A percentile compares a stretch with the other conserved stretches of the same genome.
Conservation (phyloP, 306 rosid genomes). For the Corylus heterophylla region DNA sequence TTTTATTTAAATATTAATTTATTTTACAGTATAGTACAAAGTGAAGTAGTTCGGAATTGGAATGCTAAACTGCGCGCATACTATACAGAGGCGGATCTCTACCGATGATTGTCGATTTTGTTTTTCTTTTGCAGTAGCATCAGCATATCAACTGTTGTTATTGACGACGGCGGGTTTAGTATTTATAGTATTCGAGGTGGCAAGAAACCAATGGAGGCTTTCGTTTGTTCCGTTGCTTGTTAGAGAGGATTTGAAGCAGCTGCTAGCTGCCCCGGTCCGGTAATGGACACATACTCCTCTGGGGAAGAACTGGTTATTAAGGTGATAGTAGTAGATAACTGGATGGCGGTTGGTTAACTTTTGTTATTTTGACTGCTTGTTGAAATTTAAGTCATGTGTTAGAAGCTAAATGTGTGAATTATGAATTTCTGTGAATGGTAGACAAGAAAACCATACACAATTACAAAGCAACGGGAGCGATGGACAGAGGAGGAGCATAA, state of each 20-base stretch:
- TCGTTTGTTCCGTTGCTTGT: conserved; percentile 53
- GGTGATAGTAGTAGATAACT: conserved; percentile 43
- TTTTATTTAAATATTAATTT: neutral
- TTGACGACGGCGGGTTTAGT: conserved; percentile 54
- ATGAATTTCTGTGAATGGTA: conserved; percentile 35
- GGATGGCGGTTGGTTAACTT: conserved; percentile 1
- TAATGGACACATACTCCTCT: conserved; percentile 75
- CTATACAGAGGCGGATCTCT: conserved; percentile 77
- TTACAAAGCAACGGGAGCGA: conserved; percentile 97
- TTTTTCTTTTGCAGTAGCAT: conserved; percentile 81
- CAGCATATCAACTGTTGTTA: conserved; percentile 38
- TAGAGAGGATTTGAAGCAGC: conserved; percentile 93
- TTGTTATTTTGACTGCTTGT: neutral
- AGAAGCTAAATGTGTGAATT: conserved; percentile 22
- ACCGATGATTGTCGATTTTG: conserved; percentile 60
- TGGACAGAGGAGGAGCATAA: conserved; percentile 99
- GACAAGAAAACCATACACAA: conserved; percentile 93
- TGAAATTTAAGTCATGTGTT: conserved; percentile 5
- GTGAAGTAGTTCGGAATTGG: conserved; percentile 32
- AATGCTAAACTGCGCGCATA: conserved; percentile 41
- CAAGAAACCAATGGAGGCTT: conserved; percentile 46
- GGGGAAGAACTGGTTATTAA: conserved; percentile 78
- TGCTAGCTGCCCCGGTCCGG: conserved; percentile 45
- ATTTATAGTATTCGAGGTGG: conserved; percentile 36
- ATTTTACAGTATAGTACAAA: neutral